Conservation (phyloP, 1,139 yeast genomes). For the Saccharomycopsis crataegensis region DNA sequence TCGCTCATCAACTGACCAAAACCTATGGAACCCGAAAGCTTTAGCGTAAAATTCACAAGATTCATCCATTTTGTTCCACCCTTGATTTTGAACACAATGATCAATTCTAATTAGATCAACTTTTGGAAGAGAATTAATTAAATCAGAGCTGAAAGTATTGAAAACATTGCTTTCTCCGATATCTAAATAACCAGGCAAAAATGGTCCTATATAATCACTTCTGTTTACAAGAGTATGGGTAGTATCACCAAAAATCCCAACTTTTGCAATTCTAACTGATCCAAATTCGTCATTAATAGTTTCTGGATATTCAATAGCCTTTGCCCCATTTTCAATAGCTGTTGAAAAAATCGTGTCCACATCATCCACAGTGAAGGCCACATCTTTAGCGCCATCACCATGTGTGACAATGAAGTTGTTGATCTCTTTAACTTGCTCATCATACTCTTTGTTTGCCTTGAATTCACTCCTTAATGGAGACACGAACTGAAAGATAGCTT, state of each 20-base stretch:
- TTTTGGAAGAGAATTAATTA: conserved; percentile 28
- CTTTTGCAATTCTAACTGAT: conserved; percentile 43
- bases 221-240: conserved; percentile 60
- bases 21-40: conserved; percentile 66
- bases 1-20: conserved; percentile 78
- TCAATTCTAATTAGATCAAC: conserved; percentile 44
- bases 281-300: conserved; percentile 41
- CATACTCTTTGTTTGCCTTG: conserved; percentile 6
- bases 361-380: conserved; percentile 52
- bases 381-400: conserved; percentile 74
- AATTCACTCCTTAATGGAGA: conserved; percentile 30
- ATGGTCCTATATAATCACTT: conserved; percentile 36
- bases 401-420: conserved; percentile 47
- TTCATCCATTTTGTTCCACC: conserved; percentile 56
- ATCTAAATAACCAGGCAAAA: conserved; percentile 48
- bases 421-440: conserved; percentile 30
- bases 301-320: conserved; percentile 38
- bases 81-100: conserved; percentile 75
- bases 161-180: conserved; percentile 18
- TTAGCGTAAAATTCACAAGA: conserved; percentile 53
- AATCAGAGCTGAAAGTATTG: conserved; percentile 1
- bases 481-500: conserved; percentile 47
- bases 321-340: conserved; percentile 52
- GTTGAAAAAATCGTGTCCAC: conserved; percentile 36
- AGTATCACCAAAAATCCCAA: conserved; percentile 51